These are phyloP conservation scores for Penstemon newberryi DNA, from an alignment of 257 asterid species.

Conservation along the genomic window DNA sequence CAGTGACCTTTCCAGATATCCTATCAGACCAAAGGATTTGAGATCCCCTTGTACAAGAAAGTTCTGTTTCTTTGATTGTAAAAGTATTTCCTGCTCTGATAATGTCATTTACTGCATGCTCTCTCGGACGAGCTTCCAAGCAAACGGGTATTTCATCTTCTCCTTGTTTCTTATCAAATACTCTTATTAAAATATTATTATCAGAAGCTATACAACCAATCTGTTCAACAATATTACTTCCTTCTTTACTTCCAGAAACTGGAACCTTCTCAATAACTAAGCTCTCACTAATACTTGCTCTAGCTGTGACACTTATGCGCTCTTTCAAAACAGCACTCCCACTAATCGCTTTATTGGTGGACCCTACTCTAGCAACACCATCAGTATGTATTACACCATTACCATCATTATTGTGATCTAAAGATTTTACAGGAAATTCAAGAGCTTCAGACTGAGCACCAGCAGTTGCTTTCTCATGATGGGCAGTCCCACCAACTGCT, in stretches of 20 bases:
- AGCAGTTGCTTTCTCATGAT: slow-evolving; percentile 48
- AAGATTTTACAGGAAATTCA: slow-evolving; percentile 48
- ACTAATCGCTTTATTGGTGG: slow-evolving; percentile 44
- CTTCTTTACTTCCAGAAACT: slow-evolving; percentile 55
- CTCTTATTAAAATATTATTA: slow-evolving; percentile 59
- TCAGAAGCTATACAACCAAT: slow-evolving; percentile 48
- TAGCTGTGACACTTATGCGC: slow-evolving; percentile 68
- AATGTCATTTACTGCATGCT: slow-evolving; percentile 74
- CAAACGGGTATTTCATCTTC: slow-evolving; percentile 61
- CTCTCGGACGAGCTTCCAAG: slow-evolving; percentile 88
- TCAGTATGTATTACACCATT: slow-evolving; percentile 42
- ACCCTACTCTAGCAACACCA: slow-evolving; percentile 47
- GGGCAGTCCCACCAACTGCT: slow-evolving; percentile 82
- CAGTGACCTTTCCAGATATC: slow-evolving; percentile 83
- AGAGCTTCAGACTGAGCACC: slow-evolving; percentile 45
- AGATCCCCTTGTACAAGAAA: slow-evolving; percentile 62
- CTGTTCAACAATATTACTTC: slow-evolving; percentile 59
- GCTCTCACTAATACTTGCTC: slow-evolving; percentile 77
- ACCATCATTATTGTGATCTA: slow-evolving; percentile 43
- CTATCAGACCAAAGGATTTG: slow-evolving; percentile 87
- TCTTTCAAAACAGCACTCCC: slow-evolving; percentile 56
- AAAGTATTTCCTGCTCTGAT: slow-evolving; percentile 61
- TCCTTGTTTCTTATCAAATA: slow-evolving; percentile 71
- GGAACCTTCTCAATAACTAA: slow-evolving; percentile 85
- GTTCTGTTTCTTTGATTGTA: slow-evolving; percentile 72